Percentiles rank a stretch among this genome's conserved stretches.
Conservation (phyloP, 1,284 basidiomycete species). For the Moesziomyces aphidis region DNA sequence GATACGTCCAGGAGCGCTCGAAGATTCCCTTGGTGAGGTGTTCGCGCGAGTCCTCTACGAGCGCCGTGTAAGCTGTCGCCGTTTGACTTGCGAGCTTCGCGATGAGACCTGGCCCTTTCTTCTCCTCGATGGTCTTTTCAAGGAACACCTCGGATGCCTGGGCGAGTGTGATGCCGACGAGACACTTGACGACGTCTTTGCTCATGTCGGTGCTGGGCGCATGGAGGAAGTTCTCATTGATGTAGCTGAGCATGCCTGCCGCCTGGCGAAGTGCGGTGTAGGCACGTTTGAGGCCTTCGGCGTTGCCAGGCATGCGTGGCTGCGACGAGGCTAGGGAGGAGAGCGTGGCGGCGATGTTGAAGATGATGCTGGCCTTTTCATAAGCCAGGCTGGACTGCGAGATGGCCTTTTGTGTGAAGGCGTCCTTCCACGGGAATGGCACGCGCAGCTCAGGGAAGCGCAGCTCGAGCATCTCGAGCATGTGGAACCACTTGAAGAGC, state of each 20-base stretch:
- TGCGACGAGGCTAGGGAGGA: conserved; percentile 87
- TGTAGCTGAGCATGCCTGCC: conserved; percentile 97
- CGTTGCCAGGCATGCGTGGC: conserved; percentile 69
- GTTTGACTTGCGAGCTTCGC: conserved; percentile 88
- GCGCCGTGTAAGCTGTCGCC: conserved; percentile 80
- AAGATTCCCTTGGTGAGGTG: conserved; percentile 95
- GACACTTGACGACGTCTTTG: conserved; percentile 91
- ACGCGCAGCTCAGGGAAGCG: conserved; percentile 96
- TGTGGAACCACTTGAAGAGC: conserved; percentile 99
- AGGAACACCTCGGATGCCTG: conserved; percentile 97
- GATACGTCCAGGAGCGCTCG: conserved; percentile 90
- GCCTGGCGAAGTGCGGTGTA: conserved; percentile 93
- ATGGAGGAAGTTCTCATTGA: conserved; percentile 99
- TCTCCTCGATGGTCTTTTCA: conserved; percentile 81
- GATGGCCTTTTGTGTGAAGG: conserved; percentile 89
- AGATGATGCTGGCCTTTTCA: conserved; percentile 97
- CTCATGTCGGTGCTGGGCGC: conserved; percentile 97
- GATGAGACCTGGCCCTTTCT: conserved; percentile 74
- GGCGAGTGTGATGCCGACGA: conserved; percentile 85
- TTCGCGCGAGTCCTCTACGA: conserved; percentile 91
- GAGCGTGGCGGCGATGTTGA: conserved; percentile 94
- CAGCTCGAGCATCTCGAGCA: conserved; percentile 95
- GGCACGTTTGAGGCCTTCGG: conserved; percentile 90
- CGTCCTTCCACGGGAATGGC: conserved; percentile 94
- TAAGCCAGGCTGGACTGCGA: conserved; percentile 96